Evolutionary conservation across 345 rosid genomes (phyloP), one percentile per base, ranked within the genome.

Genomic region (Salix arbutifolia): DNA sequence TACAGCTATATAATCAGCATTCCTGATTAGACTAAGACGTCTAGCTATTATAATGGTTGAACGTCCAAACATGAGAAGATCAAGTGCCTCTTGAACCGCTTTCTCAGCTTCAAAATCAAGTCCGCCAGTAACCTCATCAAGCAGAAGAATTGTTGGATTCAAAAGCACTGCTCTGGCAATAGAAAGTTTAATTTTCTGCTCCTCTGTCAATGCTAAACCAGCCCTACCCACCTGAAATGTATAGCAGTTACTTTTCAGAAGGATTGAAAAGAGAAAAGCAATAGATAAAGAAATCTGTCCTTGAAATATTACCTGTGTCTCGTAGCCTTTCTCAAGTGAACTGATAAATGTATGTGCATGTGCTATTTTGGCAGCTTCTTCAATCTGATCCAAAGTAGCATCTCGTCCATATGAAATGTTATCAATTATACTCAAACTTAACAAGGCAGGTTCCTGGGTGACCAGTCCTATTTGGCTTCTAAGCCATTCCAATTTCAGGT

Each of bases 101-200:
- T 83, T 91, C 89, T 96, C 99, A 85, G 99, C 98, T 86, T 96
- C 97, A 89, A 92, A 90, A 87, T 93, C 98, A 78, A 96, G 98
- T 71, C 97, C 99, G 73, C 97, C 97, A 48, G 99, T 96, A 74
- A 92, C 99, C 89, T 96, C 99, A 74, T 96, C 99, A 77, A 96
- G 99, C 70, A 96, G 85, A 80, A 96, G 98, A 83, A 96, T 86
- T 38, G 92, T 80, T 30, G 98, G 99, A 83, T 89, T 90, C 79
- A 93, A 84, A 77, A 96, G 94, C 79, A 96, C 98, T 17, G 99
- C 99, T 84, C 99, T 93, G 73, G 99, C 99, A 82, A 96, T 93
- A 30, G 99, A 93, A 67, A 96, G 87, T 79, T 92, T 93, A 76
- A 93, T 91, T 85, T 93, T 96, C 85, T 92, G 98, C 86, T 93